Evolutionary conservation across 108 stramenopile genomes (phyloP), one percentile per base, ranked within the genome.

Genomic region (Skeletonema costatum): DNA sequence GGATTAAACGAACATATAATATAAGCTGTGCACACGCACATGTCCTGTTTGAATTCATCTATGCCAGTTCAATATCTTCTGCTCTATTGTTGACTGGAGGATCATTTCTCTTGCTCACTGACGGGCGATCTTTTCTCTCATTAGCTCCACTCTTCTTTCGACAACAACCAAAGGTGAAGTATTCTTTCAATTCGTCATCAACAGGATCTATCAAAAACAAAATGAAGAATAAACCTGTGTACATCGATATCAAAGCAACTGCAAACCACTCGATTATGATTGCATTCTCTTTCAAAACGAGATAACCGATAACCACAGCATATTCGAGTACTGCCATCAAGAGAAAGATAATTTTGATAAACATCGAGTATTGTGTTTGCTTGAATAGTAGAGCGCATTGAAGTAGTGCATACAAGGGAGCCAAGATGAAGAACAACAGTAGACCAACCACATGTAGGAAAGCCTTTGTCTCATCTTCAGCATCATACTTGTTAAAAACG

Each of bases 361-460:
- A 56, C 7, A 56, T 3, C 41, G 46, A 8, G 42, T 64, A 51
- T 6, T 13, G n/a, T 42, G 6, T 51, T 51, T 64, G 63, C 21
- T 44, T 64, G 63, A 17, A 44, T 3, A 44, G 63, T 19, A 64
- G 41, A 64, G 48, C 63, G 63, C 63, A 13, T 64, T 64, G 63
- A 13, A 51, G 63, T 64, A 64, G 3, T 7, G 46, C 63, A 64
- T 64, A 64, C 7, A 41, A 48, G 10, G 16, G 42, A 64, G 32
- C 46, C 63, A 51, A 48, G 19, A 53, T 17, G 8, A 64, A 51
- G 63, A 64, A 44, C 63, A 64, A 29, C 0, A 56, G 9, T 10
- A 10, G 6, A 25, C 53, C 53, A 25, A 19, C 25, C 2, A 10
- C 25, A 56, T 56, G 53, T 21, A 56, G 19, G 9, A 56, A 25